phyloP scores from a whole-genome alignment of 2,329 filamentous ascomycete species.

The Ascochyta viciae-villosae region DNA sequence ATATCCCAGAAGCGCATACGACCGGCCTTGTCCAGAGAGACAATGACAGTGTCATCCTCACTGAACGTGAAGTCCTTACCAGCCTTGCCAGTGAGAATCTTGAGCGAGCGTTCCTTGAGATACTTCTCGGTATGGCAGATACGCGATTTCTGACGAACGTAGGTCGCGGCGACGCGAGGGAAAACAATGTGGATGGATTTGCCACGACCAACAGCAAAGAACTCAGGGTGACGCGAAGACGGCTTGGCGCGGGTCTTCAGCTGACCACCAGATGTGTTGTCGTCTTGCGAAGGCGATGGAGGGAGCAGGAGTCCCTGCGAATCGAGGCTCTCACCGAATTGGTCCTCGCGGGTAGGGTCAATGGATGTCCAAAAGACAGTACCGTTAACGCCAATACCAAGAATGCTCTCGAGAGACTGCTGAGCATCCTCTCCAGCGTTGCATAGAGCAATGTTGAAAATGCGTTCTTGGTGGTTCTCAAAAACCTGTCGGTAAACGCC shows the following conservation, averaged over 20 bases:
- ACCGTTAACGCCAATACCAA: slow-evolving; percentile 92
- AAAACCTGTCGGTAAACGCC: slow-evolving; percentile 92
- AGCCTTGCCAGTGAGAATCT: slow-evolving; percentile 96
- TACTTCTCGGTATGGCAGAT: slow-evolving; percentile 87
- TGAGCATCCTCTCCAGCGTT: slow-evolving; percentile 62
- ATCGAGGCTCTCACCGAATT: slow-evolving; percentile 80
- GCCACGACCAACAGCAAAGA: slow-evolving; percentile 93
- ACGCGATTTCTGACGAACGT: slow-evolving; percentile 60
- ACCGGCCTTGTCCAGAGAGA: slow-evolving; percentile 95
- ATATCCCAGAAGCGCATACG: slow-evolving; percentile 99
- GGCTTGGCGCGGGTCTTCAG: slow-evolving; percentile 94
- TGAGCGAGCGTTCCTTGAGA: slow-evolving; percentile 83
- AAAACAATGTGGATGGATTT: slow-evolving; percentile 93
- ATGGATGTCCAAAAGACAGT: slow-evolving; percentile 95
- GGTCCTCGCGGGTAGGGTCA: slow-evolving; percentile 53
- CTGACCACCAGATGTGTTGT: slow-evolving; percentile 88
- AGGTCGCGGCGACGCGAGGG: slow-evolving; percentile 62
- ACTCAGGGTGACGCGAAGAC: slow-evolving; percentile 87
- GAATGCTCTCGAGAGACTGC: slow-evolving; percentile 70
- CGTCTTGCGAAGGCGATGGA: slow-evolving; percentile 82
- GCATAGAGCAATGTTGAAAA: slow-evolving; percentile 91
- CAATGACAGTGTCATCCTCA: slow-evolving; percentile 92
- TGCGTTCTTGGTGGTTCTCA: slow-evolving; percentile 86
- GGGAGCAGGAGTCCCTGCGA: slow-evolving; percentile 88
- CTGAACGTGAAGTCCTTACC: slow-evolving; percentile 98